Percentiles rank a stretch among this genome's conserved stretches.
Conservation (phyloP, 331 rosid species). For the Saraca asoca region DNA sequence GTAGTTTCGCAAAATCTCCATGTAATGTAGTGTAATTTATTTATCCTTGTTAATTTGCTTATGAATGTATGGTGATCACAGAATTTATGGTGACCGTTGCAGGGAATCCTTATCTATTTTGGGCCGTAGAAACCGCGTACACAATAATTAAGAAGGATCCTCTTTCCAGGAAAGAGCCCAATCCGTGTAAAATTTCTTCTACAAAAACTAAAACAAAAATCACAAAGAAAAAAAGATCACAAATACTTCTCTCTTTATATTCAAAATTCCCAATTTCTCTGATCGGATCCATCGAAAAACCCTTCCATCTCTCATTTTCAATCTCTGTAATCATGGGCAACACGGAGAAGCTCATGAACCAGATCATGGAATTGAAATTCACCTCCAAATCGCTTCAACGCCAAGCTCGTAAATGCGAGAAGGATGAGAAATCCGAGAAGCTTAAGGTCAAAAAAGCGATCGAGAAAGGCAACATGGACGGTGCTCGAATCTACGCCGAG, state of each 20-base stretch:
- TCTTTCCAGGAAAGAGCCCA: constrained; percentile 11
- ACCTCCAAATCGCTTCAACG: constrained; percentile 90
- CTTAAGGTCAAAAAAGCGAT: constrained; percentile 93
- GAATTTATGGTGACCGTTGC: too few relatives aligned
- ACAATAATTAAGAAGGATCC: too few relatives aligned
- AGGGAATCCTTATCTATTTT: background rate
- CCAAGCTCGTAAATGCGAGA: constrained; percentile 85
- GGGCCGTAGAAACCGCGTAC: constrained; percentile 9
- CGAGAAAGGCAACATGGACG: constrained; percentile 94
- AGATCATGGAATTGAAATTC: constrained; percentile 95
- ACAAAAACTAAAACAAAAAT: background rate
- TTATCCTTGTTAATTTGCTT: too few relatives aligned
- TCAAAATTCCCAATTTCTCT: constrained; percentile 22
- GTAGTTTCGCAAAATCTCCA: too few relatives aligned
- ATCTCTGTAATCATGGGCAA: constrained; percentile 62
- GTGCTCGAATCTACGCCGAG: constrained; percentile 95
- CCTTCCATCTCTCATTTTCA: background rate
- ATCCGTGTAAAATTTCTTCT: background rate
- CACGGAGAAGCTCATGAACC: constrained; percentile 91
- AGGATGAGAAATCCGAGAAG: constrained; percentile 92
- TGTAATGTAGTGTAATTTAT: too few relatives aligned
- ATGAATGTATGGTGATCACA: too few relatives aligned
- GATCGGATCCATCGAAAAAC: background rate
- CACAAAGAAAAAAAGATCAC: too few relatives aligned
- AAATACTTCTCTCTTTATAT: background rate